A percentile compares a stretch with the other conserved stretches of the same genome.
Conservation (phyloP, 2,329 filamentous ascomycete genomes). For the Ophiostoma angusticollis region DNA sequence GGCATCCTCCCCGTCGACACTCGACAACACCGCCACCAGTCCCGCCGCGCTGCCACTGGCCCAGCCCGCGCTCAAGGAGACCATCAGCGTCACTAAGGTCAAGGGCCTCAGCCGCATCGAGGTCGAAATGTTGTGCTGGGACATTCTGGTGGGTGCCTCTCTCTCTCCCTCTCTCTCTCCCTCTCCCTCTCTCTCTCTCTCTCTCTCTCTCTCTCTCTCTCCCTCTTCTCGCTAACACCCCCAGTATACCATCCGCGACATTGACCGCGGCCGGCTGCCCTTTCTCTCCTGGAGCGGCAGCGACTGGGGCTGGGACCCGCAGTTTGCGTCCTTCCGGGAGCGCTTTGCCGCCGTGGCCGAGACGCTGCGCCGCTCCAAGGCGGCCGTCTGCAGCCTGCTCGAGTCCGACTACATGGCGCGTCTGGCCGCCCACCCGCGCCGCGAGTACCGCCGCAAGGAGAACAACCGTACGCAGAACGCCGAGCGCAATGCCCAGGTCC, state of each 20-base stretch:
- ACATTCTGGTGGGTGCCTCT: conserved; percentile 9
- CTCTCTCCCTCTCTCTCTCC: background rate
- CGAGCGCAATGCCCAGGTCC: conserved; percentile 14
- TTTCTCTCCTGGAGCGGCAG: conserved; percentile 13
- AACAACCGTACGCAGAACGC: conserved; percentile 15
- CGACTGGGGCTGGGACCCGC: conserved; percentile 13
- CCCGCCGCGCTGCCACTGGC: too few relatives aligned
- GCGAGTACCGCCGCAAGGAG: conserved; percentile 14
- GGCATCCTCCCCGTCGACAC: too few relatives aligned
- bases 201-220: background rate
- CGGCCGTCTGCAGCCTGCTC: conserved; percentile 14
- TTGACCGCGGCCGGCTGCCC: conserved; percentile 10
- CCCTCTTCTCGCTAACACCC: background rate
- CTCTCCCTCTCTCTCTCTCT: background rate
- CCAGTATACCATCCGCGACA: conserved; percentile 9
- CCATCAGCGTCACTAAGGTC: conserved; percentile 13
- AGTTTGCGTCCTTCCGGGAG: conserved; percentile 8
- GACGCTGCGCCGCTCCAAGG: conserved; percentile 13
- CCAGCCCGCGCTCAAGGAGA: conserved; percentile 6
- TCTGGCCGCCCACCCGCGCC: conserved; percentile 12
- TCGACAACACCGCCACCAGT: too few relatives aligned
- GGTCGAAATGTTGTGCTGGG: conserved; percentile 14
- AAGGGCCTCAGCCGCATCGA: conserved; percentile 13
- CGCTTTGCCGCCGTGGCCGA: conserved; percentile 12
- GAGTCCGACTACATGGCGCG: conserved; percentile 13